Conservation (phyloP, 345 rosid species). For the Linum trigynum region DNA sequence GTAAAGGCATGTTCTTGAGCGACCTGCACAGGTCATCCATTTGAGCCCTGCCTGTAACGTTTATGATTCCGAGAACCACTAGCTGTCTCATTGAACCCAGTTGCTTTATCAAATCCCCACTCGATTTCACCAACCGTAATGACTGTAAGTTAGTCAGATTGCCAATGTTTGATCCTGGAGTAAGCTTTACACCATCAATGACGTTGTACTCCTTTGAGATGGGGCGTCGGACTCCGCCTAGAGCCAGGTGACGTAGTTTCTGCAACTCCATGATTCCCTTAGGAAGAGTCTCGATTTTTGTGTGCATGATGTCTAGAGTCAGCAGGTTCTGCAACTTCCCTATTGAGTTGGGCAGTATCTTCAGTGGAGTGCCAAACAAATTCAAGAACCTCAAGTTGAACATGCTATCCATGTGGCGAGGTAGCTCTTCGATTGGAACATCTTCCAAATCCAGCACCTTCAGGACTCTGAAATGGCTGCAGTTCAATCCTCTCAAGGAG, state of each 20-base stretch:
- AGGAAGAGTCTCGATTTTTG: background rate
- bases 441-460: conserved; percentile 1
- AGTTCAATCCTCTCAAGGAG: background rate
- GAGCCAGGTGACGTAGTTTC: background rate
- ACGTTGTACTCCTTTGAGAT: background rate
- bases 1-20: background rate
- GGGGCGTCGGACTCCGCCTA: too few species aligned
- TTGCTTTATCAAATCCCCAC: background rate
- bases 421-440: background rate
- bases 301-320: background rate
- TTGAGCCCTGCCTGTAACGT: background rate
- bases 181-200: background rate
- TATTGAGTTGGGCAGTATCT: background rate
- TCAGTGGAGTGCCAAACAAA: background rate
- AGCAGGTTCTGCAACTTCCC: background rate
- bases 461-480: background rate
- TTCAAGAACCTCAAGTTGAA: conserved; percentile 2
- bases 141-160: background rate
- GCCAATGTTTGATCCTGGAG: background rate
- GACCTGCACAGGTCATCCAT: background rate
- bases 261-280: background rate
- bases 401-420: background rate
- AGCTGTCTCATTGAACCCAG: background rate
- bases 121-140: background rate
- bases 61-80: background rate